Conservation (phyloP, 2,329 filamentous ascomycete species). For the Magnaporthales sp. region DNA sequence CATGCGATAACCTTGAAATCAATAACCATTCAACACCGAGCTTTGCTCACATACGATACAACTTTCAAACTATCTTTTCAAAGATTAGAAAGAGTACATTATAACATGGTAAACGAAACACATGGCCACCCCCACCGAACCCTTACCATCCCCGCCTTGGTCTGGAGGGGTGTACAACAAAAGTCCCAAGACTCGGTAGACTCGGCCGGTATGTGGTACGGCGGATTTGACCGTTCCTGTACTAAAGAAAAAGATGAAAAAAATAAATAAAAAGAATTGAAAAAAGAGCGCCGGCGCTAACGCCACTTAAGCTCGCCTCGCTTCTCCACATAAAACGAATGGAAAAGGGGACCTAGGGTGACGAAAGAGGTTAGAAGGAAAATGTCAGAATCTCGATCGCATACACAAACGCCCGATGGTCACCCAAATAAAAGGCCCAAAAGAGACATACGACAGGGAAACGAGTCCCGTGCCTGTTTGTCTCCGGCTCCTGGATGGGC, state of each 20-base stretch:
- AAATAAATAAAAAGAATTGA: neutral
- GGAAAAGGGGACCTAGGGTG: neutral
- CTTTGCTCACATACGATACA: too few species aligned
- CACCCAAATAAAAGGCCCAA: too few species aligned
- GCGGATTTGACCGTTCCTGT: neutral
- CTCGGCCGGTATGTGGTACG: neutral
- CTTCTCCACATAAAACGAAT: neutral
- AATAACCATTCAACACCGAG: neutral
- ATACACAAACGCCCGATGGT: neutral
- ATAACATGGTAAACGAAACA: neutral
- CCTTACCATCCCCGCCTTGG: neutral
- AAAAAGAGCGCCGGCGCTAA: neutral
- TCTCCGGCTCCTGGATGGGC: neutral
- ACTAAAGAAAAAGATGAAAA: neutral
- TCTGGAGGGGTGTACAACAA: neutral
- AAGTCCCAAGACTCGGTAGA: neutral
- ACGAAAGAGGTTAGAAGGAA: neutral
- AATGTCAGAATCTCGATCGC: neutral
- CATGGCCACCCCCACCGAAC: neutral
- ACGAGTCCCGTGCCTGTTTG: neutral
- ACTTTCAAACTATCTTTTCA: too few species aligned
- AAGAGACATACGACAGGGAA: neutral
- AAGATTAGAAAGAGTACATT: too few species aligned
- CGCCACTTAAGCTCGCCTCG: too few species aligned
- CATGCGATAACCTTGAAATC: neutral